Conservation (phyloP, 2,329 filamentous ascomycete species). For the Fusarium pseudocircinatum region DNA sequence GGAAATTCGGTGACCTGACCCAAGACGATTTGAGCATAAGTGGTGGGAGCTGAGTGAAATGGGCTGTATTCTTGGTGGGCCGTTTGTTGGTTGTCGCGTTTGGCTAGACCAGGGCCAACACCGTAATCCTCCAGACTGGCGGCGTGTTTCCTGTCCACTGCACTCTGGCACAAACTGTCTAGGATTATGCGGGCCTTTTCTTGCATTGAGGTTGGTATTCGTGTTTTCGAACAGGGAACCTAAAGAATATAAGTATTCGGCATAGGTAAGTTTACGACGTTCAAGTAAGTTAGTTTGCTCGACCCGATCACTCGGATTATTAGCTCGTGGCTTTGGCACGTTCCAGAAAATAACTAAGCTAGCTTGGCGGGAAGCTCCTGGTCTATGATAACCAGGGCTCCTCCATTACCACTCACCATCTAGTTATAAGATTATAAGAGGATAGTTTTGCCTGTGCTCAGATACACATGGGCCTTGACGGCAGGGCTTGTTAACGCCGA, state of each 20-base stretch:
- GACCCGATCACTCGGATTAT: neutral
- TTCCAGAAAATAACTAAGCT: conserved; percentile 6
- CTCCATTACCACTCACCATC: conserved; percentile 16
- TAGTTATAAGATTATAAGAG: neutral
- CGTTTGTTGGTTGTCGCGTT: conserved; percentile 31
- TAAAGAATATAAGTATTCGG: neutral
- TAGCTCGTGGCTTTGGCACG: conserved; percentile 13
- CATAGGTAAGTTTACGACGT: neutral
- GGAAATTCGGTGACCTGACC: neutral
- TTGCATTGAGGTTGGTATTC: neutral
- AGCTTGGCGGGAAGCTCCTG: conserved; percentile 21
- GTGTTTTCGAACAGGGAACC: neutral
- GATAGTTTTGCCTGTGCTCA: conserved; percentile 21
- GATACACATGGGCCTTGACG: neutral
- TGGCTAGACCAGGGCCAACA: conserved; percentile 19
- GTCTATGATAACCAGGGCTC: conserved; percentile 15
- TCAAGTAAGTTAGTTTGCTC: neutral
- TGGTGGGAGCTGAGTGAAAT: conserved; percentile 3
- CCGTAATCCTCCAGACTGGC: conserved; percentile 20
- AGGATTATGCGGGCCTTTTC: neutral
- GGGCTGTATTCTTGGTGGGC: conserved; percentile 22
- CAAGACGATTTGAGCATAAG: neutral
- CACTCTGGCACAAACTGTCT: neutral
- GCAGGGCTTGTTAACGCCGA: conserved; percentile 5
- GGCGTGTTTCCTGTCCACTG: conserved; percentile 32